These are phyloP conservation scores for Mycosarcoma mackinlayi DNA, from an alignment of 1,284 basidiomycete species.

Conservation along the genomic window DNA sequence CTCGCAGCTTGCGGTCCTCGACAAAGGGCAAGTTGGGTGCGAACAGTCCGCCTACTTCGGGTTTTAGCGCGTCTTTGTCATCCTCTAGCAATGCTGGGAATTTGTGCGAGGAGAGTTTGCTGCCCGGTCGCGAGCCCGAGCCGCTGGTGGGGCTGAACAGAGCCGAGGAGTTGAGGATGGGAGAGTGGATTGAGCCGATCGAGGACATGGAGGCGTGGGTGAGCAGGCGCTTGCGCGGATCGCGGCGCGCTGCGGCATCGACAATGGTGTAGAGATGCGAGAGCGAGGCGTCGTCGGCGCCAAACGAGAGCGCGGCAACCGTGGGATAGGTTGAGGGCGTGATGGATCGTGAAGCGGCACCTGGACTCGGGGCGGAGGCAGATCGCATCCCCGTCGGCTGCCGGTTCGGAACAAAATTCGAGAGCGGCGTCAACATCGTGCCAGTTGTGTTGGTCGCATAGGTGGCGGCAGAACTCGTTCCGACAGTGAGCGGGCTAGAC, in stretches of 20 bases:
- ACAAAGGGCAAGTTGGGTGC: slow-evolving; percentile 44
- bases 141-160: slow-evolving; percentile 2
- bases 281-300: slow-evolving; percentile 49
- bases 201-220: slow-evolving; percentile 33
- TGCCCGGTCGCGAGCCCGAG: slow-evolving; percentile 18
- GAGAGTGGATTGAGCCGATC: slow-evolving; percentile 17
- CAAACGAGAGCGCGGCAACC: slow-evolving; percentile 30
- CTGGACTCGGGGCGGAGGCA: slow-evolving; percentile 3
- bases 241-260: slow-evolving; percentile 56
- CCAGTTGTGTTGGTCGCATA: slow-evolving; percentile 41
- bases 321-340: slow-evolving; percentile 30
- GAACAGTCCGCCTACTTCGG: slow-evolving; percentile 51
- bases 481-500: slow-evolving; percentile 35
- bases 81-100: slow-evolving; percentile 17
- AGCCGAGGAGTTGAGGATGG: slow-evolving; percentile 6
- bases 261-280: slow-evolving; percentile 59
- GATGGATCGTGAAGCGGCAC: slow-evolving; percentile 13
- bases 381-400: slow-evolving; percentile 13
- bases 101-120: slow-evolving; percentile 23
- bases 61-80: slow-evolving; percentile 24
- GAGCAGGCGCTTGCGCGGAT: slow-evolving; percentile 34
- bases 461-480: slow-evolving; percentile 36
- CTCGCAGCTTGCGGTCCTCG: slow-evolving; percentile 31
- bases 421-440: slow-evolving; percentile 49
- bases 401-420: slow-evolving; percentile 19